A percentile compares a stretch with the other conserved stretches of the same genome.
These are phyloP conservation scores for Geotrichum citri-aurantii DNA, from an alignment of 1,139 yeast genomes.

Conservation along the genomic window DNA sequence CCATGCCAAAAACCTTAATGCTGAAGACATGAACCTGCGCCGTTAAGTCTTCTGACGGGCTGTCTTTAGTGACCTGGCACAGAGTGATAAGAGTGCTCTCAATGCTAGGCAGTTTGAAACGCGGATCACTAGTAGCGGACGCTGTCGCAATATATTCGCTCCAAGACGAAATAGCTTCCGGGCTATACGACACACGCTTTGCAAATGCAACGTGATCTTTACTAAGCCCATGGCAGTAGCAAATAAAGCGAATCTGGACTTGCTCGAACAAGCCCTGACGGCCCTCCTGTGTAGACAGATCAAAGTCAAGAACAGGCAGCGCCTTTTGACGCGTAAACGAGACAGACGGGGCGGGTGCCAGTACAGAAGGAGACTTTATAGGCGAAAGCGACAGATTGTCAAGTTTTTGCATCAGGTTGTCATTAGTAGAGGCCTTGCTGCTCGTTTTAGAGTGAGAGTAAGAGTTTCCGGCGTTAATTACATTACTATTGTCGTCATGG, in stretches of 20 bases:
- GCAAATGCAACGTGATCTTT: constrained; percentile 4
- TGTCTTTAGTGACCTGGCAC: constrained; percentile 22
- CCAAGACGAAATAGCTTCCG: not conserved
- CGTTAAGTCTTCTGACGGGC: constrained; percentile 20
- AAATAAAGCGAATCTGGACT: constrained; percentile 9
- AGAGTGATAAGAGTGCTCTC: constrained; percentile 14
- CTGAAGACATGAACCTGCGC: constrained; percentile 21
- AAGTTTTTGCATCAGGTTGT: not conserved
- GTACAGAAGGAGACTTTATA: not conserved
- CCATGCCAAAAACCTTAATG: constrained; percentile 21
- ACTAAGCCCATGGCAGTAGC: constrained; percentile 5
- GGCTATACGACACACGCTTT: constrained; percentile 2
- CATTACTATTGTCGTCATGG: not conserved
- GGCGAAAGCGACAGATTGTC: not conserved
- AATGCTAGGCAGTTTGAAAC: constrained; percentile 8
- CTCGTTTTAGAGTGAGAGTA: not conserved
- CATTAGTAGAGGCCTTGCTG: not conserved
- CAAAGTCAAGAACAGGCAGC: not conserved
- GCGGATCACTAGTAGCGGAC: constrained; percentile 2
- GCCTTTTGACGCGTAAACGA: not conserved
- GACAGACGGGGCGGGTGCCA: not conserved
- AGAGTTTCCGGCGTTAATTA: not conserved
- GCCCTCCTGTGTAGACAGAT: constrained; percentile 1
- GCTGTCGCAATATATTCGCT: constrained; percentile 3
- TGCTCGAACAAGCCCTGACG: constrained; percentile 10